A percentile compares a stretch with the other conserved stretches of the same genome.
These are phyloP conservation scores for Kappamyces sp. DNA, from an alignment of 192 early-diverging fungal species.

Conservation along the genomic window DNA sequence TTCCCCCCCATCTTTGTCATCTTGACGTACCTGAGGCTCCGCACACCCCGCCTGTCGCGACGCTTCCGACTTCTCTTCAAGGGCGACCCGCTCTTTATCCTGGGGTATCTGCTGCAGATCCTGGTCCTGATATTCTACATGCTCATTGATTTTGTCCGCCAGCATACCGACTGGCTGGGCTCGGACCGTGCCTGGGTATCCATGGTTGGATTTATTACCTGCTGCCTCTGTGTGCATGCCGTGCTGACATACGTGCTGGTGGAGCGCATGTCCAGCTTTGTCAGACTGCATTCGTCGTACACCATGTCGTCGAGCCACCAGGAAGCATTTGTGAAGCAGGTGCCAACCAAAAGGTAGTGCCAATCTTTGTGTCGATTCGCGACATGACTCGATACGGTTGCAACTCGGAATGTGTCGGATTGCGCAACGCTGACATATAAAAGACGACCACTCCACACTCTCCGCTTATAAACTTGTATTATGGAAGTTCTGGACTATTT, in stretches of 20 bases:
- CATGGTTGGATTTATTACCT: not conserved
- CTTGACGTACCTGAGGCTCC: not conserved
- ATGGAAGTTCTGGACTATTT: no score
- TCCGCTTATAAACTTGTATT: no score
- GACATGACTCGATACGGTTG: no score
- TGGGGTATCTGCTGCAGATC: not conserved
- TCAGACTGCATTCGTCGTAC: not conserved
- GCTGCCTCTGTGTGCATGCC: not conserved
- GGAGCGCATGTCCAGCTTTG: not conserved
- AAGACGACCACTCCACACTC: no score
- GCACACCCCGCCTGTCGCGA: not conserved
- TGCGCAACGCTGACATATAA: no score
- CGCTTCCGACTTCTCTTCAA: not conserved
- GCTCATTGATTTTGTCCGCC: not conserved
- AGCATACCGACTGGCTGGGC: not conserved
- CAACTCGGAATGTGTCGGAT: no score
- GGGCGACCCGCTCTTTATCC: constrained; percentile 6
- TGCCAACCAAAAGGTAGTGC: no score
- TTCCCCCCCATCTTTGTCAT: constrained; percentile 6
- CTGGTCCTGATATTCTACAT: not conserved
- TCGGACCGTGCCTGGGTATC: not conserved
- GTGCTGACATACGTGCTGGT: not conserved
- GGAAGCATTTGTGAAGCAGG: no score
- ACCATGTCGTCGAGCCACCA: no score
- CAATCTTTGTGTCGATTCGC: no score